Evolutionary conservation across 2,329 filamentous ascomycete genomes (phyloP).

Genomic region (Albophoma yamanashiensis): DNA sequence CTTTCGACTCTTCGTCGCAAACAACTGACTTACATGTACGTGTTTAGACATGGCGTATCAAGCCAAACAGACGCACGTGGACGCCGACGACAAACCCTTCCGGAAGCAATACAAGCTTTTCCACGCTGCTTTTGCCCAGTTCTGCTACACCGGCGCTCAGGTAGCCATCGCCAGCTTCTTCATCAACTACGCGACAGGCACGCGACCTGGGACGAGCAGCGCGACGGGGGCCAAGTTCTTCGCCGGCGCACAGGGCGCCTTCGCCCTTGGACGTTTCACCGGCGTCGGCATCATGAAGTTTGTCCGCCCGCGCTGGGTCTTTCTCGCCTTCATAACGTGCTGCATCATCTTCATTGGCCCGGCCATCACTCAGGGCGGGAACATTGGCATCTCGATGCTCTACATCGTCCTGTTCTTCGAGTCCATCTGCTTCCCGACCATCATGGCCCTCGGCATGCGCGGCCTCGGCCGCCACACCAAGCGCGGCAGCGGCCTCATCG

Average conservation of each 20-base stretch:
- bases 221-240: constrained; percentile 54
- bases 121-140: constrained; percentile 66
- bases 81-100: constrained; percentile 50
- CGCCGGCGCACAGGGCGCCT: constrained; percentile 63
- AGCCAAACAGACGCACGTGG: constrained; percentile 40
- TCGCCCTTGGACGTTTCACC: constrained; percentile 61
- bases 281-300: constrained; percentile 59
- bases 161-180: constrained; percentile 57
- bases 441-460: constrained; percentile 66
- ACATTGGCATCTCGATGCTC: constrained; percentile 47
- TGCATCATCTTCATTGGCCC: constrained; percentile 53
- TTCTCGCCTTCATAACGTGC: constrained; percentile 52
- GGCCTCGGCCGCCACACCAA: constrained; percentile 69
- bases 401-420: constrained; percentile 69
- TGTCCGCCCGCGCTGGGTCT: constrained; percentile 54
- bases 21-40: constrained; percentile 2
- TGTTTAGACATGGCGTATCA: constrained; percentile 52
- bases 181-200: constrained; percentile 62
- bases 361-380: constrained; percentile 33
- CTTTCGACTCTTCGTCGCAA: too few relatives aligned
- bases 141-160: constrained; percentile 69
- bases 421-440: constrained; percentile 71
- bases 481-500: constrained; percentile 58
- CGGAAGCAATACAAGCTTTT: constrained; percentile 65
- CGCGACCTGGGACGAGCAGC: constrained; percentile 37